These are phyloP conservation scores for Coemansia furcata DNA, from an alignment of 192 early-diverging fungal genomes.

Conservation along the genomic window DNA sequence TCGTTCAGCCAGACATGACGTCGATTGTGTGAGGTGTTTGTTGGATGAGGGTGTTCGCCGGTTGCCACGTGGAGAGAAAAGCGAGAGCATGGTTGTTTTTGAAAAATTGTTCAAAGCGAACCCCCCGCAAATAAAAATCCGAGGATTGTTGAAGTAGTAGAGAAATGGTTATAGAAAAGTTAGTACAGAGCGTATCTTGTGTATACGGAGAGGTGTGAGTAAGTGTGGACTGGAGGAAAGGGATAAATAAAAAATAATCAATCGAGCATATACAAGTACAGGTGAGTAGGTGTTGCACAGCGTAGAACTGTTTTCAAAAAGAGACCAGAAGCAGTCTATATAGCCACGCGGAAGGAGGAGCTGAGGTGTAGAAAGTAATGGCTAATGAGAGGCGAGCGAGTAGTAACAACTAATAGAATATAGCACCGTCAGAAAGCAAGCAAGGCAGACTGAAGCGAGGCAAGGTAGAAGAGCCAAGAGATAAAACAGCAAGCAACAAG, in stretches of 20 bases:
- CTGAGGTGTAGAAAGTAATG: conserved; percentile 19
- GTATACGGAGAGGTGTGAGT: background rate
- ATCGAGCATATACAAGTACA: background rate
- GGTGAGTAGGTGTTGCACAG: background rate
- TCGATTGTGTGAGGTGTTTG: conserved; percentile 2
- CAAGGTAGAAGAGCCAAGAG: conserved; percentile 1
- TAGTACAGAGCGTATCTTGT: background rate
- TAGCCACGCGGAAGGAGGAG: background rate
- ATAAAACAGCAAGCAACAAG: background rate
- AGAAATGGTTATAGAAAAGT: background rate
- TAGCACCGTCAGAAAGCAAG: background rate
- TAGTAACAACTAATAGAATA: conserved; percentile 21
- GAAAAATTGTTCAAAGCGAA: background rate
- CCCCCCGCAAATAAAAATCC: background rate
- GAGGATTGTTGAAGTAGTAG: background rate
- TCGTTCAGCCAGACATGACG: conserved; percentile 9
- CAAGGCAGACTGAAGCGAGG: conserved; percentile 3
- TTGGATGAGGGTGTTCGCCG: conserved; percentile 11
- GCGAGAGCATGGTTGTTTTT: conserved; percentile 23
- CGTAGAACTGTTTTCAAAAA: background rate
- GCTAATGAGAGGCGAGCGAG: conserved; percentile 13
- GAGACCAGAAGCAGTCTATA: background rate
- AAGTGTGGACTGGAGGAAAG: background rate
- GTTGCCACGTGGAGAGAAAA: conserved; percentile 40
- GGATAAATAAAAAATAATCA: background rate